Evolutionary conservation across 345 rosid genomes (phyloP).

Genomic region (Leavenworthia alabamica): DNA sequence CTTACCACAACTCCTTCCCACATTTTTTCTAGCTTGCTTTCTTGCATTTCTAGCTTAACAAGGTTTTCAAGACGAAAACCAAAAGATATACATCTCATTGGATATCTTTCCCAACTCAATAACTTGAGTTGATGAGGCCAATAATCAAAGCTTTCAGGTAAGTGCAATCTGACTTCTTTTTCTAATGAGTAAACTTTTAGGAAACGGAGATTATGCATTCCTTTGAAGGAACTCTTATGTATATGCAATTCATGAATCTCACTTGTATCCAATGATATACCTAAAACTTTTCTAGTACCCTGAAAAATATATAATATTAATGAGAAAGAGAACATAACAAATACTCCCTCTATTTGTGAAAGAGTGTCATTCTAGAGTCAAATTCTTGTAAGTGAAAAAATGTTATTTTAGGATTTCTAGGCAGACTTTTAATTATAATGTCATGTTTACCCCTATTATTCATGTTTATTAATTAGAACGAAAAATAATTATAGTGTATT

Average conservation of each 20-base stretch:
- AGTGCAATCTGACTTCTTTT: neutral
- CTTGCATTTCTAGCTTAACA: neutral
- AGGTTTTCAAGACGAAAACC: neutral
- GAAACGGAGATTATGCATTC: neutral
- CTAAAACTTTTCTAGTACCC: neutral
- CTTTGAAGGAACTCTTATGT: neutral
- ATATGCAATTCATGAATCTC: neutral
- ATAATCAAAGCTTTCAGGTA: neutral
- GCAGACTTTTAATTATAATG: no score
- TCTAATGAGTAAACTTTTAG: neutral
- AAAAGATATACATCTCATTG: neutral
- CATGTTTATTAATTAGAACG: neutral
- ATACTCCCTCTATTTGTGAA: no score
- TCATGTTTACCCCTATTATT: neutral
- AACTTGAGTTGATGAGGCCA: neutral
- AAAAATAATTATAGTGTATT: no score
- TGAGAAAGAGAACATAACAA: neutral
- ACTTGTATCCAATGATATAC: neutral
- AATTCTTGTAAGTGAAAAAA: no score
- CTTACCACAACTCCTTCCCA: neutral
- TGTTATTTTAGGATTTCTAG: no score
- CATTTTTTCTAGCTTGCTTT: neutral
- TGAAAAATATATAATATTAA: neutral
- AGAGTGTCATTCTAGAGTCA: no score
- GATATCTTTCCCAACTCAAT: neutral